phyloP scores from a whole-genome alignment of 345 rosid species.

The Sapria himalayana region DNA sequence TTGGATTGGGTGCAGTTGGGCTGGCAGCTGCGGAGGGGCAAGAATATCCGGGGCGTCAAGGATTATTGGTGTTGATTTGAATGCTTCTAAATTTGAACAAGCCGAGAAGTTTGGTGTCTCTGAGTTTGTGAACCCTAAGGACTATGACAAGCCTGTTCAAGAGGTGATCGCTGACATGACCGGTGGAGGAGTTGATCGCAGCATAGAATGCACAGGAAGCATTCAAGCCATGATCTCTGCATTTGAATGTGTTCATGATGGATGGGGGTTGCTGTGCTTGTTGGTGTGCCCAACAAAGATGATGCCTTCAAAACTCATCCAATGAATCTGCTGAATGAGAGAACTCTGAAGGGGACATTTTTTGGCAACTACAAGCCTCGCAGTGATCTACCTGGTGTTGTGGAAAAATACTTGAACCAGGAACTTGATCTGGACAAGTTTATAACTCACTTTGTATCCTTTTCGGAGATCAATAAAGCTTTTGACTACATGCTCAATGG shows the following conservation, averaged over 20 bases:
- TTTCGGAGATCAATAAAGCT: slow-evolving; percentile 44
- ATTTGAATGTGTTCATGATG: slow-evolving; percentile 74
- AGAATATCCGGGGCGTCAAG: slow-evolving; percentile 17
- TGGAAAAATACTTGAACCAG: slow-evolving; percentile 44
- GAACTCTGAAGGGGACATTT: slow-evolving; percentile 51
- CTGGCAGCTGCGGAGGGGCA: slow-evolving; percentile 30
- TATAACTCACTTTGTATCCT: slow-evolving; percentile 34
- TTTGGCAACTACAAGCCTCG: slow-evolving; percentile 53
- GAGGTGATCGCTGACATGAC: slow-evolving; percentile 67
- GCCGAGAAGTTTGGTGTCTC: slow-evolving; percentile 27
- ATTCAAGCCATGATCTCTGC: slow-evolving; percentile 63
- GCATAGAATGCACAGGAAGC: slow-evolving; percentile 63
- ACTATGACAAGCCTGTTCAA: slow-evolving; percentile 20
- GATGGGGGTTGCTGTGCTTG: slow-evolving; percentile 69
- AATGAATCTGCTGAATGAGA: slow-evolving; percentile 34
- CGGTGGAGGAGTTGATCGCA: slow-evolving; percentile 59
- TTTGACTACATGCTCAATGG: slow-evolving; percentile 36
- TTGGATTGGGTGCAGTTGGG: slow-evolving; percentile 23
- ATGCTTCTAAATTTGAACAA: slow-evolving; percentile 13
- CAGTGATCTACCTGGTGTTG: slow-evolving; percentile 37
- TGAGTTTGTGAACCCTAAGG: slow-evolving; percentile 26
- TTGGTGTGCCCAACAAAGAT: slow-evolving; percentile 49
- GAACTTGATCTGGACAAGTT: slow-evolving; percentile 38
- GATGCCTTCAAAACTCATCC: slow-evolving; percentile 43
- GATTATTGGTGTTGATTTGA: slow-evolving; percentile 23